phyloP scores from a whole-genome alignment of 768 basidiomycete species.

The Boletus sensibilis region DNA sequence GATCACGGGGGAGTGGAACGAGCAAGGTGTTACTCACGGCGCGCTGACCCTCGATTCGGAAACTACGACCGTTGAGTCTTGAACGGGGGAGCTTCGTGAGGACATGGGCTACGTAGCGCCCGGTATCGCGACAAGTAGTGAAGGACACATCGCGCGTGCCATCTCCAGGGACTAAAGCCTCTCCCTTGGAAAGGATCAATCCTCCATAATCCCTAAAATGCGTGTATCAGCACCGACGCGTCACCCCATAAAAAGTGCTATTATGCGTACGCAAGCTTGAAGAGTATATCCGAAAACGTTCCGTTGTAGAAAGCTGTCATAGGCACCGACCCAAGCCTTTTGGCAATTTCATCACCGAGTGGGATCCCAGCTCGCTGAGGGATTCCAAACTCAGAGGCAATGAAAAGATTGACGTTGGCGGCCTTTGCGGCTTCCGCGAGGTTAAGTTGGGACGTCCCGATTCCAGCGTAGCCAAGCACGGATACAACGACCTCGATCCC shows the following conservation, averaged over 20 bases:
- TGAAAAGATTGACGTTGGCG: neutral
- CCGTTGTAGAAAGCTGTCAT: neutral
- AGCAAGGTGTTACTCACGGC: neutral
- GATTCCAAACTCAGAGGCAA: neutral
- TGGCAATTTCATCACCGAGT: neutral
- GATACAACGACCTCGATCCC: slow-evolving; percentile 1
- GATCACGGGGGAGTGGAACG: neutral
- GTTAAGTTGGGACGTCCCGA: neutral
- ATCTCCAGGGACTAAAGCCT: slow-evolving; percentile 1
- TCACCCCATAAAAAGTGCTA: neutral
- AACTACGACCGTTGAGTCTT: neutral
- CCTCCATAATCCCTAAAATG: neutral
- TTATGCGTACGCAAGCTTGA: slow-evolving; percentile 1
- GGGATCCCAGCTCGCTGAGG: neutral
- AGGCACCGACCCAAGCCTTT: neutral
- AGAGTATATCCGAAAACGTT: slow-evolving; percentile 1
- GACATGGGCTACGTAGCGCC: neutral
- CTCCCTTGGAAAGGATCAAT: neutral
- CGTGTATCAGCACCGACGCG: neutral
- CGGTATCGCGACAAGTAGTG: neutral
- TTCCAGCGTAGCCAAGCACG: neutral
- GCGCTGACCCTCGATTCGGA: slow-evolving; percentile 3
- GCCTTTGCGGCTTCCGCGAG: slow-evolving; percentile 1
- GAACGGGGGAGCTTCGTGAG: neutral
- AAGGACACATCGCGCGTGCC: neutral